Percentiles rank a stretch among this genome's conserved stretches.
Evolutionary conservation across 768 basidiomycete species (phyloP).

Genomic region (Dendrothele bispora): DNA sequence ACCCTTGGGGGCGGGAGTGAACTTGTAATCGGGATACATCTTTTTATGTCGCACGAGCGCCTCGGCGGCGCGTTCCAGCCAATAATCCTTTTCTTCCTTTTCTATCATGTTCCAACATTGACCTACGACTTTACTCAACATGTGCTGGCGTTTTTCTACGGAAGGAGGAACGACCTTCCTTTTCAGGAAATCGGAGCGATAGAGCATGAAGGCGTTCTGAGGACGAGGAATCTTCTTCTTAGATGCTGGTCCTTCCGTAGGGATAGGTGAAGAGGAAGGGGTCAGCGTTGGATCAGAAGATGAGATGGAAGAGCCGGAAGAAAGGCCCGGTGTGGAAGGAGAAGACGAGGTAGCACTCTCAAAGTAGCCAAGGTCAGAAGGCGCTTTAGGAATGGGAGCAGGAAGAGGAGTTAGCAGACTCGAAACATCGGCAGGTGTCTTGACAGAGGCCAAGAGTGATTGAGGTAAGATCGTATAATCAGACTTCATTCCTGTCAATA

Average conservation of each 20-base stretch:
- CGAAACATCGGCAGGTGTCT: too few relatives aligned
- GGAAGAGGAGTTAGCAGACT: too few relatives aligned
- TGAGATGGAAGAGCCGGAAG: too few relatives aligned
- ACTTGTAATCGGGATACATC: slow-evolving; percentile 62
- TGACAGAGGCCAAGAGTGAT: too few relatives aligned
- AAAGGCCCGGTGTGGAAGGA: background rate
- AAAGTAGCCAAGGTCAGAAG: background rate
- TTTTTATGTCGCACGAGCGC: slow-evolving; percentile 47
- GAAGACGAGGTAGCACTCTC: background rate
- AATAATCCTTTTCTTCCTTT: slow-evolving; percentile 44
- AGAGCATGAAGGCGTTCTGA: slow-evolving; percentile 84
- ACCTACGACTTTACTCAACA: slow-evolving; percentile 70
- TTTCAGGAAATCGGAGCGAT: slow-evolving; percentile 64
- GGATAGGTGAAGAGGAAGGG: slow-evolving; percentile 1
- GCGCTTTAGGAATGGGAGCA: too few relatives aligned
- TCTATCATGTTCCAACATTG: slow-evolving; percentile 63
- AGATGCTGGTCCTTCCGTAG: background rate
- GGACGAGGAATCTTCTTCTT: slow-evolving; percentile 64
- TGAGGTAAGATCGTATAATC: too few relatives aligned
- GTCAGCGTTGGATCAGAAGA: slow-evolving; percentile 2
- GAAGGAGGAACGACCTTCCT: slow-evolving; percentile 43
- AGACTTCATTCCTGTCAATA: too few relatives aligned
- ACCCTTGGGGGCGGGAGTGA: slow-evolving; percentile 45
- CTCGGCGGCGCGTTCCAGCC: slow-evolving; percentile 45
- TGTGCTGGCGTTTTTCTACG: slow-evolving; percentile 69